phyloP scores from a whole-genome alignment of 495 filamentous ascomycete species.

The Mytilinidion resinicola region DNA sequence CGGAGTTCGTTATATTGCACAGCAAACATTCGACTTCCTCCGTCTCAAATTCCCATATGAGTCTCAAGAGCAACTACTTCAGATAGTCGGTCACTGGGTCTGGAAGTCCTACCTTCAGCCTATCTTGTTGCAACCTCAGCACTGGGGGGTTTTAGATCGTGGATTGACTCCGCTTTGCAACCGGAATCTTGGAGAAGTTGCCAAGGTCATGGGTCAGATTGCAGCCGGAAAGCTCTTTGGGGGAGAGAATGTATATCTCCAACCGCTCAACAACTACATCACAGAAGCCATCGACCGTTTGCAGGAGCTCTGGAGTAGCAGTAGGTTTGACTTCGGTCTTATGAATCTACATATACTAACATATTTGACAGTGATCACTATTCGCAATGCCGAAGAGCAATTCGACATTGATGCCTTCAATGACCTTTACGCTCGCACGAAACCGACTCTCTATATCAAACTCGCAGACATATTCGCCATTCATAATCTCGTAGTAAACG shows the following conservation, averaged over 20 bases:
- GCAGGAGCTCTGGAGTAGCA: slow-evolving; percentile 62
- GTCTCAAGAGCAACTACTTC: slow-evolving; percentile 67
- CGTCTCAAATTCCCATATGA: slow-evolving; percentile 71
- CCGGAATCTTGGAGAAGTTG: slow-evolving; percentile 82
- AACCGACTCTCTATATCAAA: slow-evolving; percentile 97
- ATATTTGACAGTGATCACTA: slow-evolving; percentile 57
- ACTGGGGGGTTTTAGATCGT: slow-evolving; percentile 81
- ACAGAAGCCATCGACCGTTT: slow-evolving; percentile 77
- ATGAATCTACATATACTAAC: slow-evolving; percentile 24
- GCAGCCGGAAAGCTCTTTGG: slow-evolving; percentile 81
- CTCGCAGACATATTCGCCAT: slow-evolving; percentile 97
- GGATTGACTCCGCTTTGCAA: slow-evolving; percentile 85
- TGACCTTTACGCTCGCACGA: slow-evolving; percentile 89
- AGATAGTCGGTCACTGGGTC: slow-evolving; percentile 80
- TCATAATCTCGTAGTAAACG: slow-evolving; percentile 76
- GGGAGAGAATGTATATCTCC: slow-evolving; percentile 89
- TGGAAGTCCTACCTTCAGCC: slow-evolving; percentile 94
- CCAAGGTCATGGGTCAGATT: slow-evolving; percentile 84
- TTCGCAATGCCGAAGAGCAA: slow-evolving; percentile 77
- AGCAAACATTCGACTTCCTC: slow-evolving; percentile 76
- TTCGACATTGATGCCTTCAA: slow-evolving; percentile 99
- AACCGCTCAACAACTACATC: slow-evolving; percentile 86
- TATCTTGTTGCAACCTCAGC: slow-evolving; percentile 77
- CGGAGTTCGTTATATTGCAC: slow-evolving; percentile 81
- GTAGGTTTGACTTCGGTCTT: slow-evolving; percentile 38